Percentiles rank a stretch among this genome's conserved stretches.
Conservation (phyloP, 78 protist species). For the Diacronema lutheri region DNA sequence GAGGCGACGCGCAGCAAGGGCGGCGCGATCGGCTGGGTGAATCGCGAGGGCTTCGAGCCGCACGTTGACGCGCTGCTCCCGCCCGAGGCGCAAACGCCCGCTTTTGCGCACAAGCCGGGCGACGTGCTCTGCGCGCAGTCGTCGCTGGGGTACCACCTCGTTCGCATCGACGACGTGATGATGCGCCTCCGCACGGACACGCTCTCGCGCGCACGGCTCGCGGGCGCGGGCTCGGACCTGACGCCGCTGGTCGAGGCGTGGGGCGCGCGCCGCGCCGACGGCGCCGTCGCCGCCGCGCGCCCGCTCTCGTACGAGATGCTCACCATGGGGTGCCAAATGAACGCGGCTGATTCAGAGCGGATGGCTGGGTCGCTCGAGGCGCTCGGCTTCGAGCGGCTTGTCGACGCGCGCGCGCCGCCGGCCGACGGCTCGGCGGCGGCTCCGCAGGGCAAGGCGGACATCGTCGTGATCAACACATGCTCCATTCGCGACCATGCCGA, state of each 20-base stretch:
- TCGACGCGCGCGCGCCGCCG: background rate
- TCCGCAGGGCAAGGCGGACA: background rate
- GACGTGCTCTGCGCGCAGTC: background rate
- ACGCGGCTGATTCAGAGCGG: conserved; percentile 40
- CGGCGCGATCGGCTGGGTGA: conserved; percentile 16
- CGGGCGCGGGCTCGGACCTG: background rate
- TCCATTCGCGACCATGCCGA: conserved; percentile 48
- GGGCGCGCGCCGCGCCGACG: background rate
- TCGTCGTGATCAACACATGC: conserved; percentile 42
- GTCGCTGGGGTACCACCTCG: background rate
- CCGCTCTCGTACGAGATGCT: background rate
- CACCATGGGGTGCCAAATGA: conserved; percentile 43
- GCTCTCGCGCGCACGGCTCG: background rate
- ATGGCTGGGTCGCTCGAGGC: conserved; percentile 34
- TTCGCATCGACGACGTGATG: background rate
- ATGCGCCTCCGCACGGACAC: background rate
- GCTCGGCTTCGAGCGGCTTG: background rate
- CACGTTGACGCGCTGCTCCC: background rate
- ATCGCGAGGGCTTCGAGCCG: background rate
- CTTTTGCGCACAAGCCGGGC: background rate
- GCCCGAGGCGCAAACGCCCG: background rate
- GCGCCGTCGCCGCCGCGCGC: background rate
- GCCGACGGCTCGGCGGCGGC: background rate
- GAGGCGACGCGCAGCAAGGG: background rate
- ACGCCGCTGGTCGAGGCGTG: background rate